Conservation (phyloP, 257 asterid species). For the Pogostemon cablin region DNA sequence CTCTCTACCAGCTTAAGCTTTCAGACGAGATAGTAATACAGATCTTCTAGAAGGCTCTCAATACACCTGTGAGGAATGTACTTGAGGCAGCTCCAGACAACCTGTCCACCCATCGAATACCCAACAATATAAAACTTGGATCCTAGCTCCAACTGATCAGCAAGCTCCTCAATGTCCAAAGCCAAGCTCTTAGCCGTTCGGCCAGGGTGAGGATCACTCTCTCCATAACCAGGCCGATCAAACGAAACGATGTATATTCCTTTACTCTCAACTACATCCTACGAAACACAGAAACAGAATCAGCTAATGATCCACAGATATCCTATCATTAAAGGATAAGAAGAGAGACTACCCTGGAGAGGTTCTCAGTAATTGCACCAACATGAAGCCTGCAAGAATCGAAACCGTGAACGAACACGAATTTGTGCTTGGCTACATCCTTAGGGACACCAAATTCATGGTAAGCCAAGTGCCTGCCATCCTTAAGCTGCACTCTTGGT, state of each 20-base stretch:
- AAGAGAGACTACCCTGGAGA: slow-evolving; percentile 53
- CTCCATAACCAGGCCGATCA: slow-evolving; percentile 96
- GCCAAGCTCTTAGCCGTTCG: slow-evolving; percentile 70
- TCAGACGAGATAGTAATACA: slow-evolving; percentile 3
- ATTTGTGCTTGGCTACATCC: slow-evolving; percentile 67
- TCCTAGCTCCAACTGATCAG: slow-evolving; percentile 83
- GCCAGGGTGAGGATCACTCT: slow-evolving; percentile 82
- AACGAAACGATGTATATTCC: slow-evolving; percentile 73
- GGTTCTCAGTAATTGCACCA: slow-evolving; percentile 39
- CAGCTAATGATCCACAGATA: slow-evolving; percentile 22
- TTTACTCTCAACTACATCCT: slow-evolving; percentile 67
- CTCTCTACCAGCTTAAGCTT: not conserved
- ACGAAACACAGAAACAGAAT: slow-evolving; percentile 21
- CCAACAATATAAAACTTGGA: slow-evolving; percentile 71
- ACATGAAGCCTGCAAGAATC: slow-evolving; percentile 54
- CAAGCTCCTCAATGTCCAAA: slow-evolving; percentile 77
- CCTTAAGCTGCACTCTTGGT: slow-evolving; percentile 70
- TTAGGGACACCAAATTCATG: slow-evolving; percentile 67
- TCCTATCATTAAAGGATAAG: not conserved
- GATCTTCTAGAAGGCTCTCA: not conserved
- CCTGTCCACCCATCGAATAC: slow-evolving; percentile 90
- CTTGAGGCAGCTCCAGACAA: slow-evolving; percentile 81
- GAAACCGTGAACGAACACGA: slow-evolving; percentile 70
- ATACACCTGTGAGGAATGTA: slow-evolving; percentile 88
- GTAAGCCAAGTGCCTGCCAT: slow-evolving; percentile 86